Base-by-base conservation (phyloP, 2,329 filamentous ascomycete species). In the Scopulariopsis brevicaulis region DNA sequence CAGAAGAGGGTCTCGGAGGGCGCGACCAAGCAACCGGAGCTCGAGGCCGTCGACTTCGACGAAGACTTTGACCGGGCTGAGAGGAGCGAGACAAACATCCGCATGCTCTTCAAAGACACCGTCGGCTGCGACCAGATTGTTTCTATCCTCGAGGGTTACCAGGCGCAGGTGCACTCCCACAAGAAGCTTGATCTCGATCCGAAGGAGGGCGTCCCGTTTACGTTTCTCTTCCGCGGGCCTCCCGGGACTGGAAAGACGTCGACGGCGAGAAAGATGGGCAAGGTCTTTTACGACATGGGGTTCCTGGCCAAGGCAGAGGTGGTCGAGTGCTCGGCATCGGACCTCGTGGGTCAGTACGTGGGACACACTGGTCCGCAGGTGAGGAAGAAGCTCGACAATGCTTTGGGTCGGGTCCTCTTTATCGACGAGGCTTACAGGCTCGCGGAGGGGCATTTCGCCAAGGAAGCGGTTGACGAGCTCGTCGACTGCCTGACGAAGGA, bases 1-100 rank as follows among this genome's bases (percentile, higher is more conserved):
- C 84, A 59, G 82, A 85, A 3, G 73, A 85, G 77, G 22, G 12
- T 58, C n/a, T 54, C 51, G 10, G 15, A 18, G 6, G 50, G 51
- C 12, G 40, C 32, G 22, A 52, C 50, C 5, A 32, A 37, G 20
- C 28, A 35, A 0, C 78, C 79, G 0, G 80, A 87, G 61, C 89
- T 88, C 1, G 92, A 93, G 63, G 87, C 82, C 0, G 82, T 86
- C 0, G 87, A 90, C 61, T 80, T 94, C 20, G 86, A 93, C 53
- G 87, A 80, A n/a, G 65, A 90, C 1, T 83, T 77, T 60, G 76
- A 81, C 61, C 75, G 85, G 3, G 73, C 69, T 0, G 72, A 77
- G 46, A 48, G 58, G 74, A 3, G 66, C 0, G 70, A 73, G 0
- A 77, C 76, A 0, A 78, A 85, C 59, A 64, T 85, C 6, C 62